phyloP scores from a whole-genome alignment of 805 yeast species.

The Myxozyma mucilagina region DNA sequence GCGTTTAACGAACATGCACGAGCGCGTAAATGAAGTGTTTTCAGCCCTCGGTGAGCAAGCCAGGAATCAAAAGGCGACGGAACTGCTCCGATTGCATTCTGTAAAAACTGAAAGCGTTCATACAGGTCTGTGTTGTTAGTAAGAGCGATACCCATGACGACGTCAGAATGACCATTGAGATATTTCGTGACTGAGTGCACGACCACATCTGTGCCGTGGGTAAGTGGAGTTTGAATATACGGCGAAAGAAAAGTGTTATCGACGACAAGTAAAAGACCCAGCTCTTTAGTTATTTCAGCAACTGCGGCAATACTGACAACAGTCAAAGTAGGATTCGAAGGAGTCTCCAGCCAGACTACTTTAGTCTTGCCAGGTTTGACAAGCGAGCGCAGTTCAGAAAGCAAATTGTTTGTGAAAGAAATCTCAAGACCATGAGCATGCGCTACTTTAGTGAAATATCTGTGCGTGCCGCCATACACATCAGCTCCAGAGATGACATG shows the following conservation, averaged over 20 bases:
- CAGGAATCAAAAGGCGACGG: slow-evolving; percentile 90
- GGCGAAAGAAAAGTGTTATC: slow-evolving; percentile 90
- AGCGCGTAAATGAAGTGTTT: slow-evolving; percentile 79
- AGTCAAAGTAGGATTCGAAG: slow-evolving; percentile 82
- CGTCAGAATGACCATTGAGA: slow-evolving; percentile 91
- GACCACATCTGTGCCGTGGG: slow-evolving; percentile 81
- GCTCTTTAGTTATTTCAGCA: slow-evolving; percentile 52
- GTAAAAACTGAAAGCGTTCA: slow-evolving; percentile 70
- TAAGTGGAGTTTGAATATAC: slow-evolving; percentile 80
- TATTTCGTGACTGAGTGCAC: slow-evolving; percentile 88
- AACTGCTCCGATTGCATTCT: slow-evolving; percentile 84
- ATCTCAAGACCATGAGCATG: slow-evolving; percentile 72
- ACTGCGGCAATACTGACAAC: slow-evolving; percentile 73
- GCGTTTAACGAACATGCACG: slow-evolving; percentile 69
- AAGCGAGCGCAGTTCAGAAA: slow-evolving; percentile 55
- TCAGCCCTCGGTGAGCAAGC: slow-evolving; percentile 90
- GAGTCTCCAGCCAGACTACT: slow-evolving; percentile 85
- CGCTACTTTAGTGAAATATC: slow-evolving; percentile 86
- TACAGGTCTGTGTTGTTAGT: slow-evolving; percentile 62
- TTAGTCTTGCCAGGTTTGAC: slow-evolving; percentile 56
- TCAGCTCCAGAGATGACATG: slow-evolving; percentile 81
- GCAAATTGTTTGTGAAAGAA: slow-evolving; percentile 65
- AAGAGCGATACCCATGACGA: slow-evolving; percentile 80
- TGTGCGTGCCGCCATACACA: slow-evolving; percentile 89
- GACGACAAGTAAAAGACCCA: slow-evolving; percentile 61